Evolutionary conservation across 805 yeast genomes (phyloP).

Genomic region (Barnettozyma vustinii): DNA sequence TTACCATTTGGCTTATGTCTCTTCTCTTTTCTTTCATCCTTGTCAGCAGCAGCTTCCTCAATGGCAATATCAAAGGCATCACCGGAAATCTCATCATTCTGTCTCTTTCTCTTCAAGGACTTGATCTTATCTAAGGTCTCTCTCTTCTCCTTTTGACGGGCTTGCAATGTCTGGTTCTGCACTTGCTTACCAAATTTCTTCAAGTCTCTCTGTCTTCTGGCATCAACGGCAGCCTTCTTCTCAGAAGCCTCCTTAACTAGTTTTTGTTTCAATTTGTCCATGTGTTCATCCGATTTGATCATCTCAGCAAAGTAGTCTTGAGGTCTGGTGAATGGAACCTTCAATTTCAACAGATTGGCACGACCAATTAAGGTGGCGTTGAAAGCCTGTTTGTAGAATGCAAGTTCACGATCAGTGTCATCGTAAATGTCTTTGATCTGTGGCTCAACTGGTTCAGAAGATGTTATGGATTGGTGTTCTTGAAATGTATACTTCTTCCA

Average conservation of each 20-base stretch:
- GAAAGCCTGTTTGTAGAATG: constrained; percentile 91
- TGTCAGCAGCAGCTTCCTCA: constrained; percentile 67
- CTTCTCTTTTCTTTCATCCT: constrained; percentile 33
- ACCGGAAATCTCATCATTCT: constrained; percentile 61
- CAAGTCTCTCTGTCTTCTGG: constrained; percentile 87
- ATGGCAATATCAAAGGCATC: constrained; percentile 87
- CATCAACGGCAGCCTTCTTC: constrained; percentile 88
- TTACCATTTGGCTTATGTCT: constrained; percentile 56
- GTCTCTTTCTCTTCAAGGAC: constrained; percentile 84
- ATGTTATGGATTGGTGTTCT: constrained; percentile 75
- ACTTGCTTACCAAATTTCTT: constrained; percentile 98
- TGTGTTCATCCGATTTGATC: constrained; percentile 97
- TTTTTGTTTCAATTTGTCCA: constrained; percentile 86
- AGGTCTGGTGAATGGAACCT: constrained; percentile 89
- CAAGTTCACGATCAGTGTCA: constrained; percentile 92
- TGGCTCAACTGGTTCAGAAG: constrained; percentile 53
- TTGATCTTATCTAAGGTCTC: constrained; percentile 88
- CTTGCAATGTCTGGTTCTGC: constrained; percentile 87
- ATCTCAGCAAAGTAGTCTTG: constrained; percentile 96
- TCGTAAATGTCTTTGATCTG: constrained; percentile 85
- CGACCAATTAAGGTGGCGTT: constrained; percentile 76
- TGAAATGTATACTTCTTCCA: constrained; percentile 63
- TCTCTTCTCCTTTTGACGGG: constrained; percentile 87
- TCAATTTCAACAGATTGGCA: constrained; percentile 54
- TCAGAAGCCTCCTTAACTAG: constrained; percentile 73